These are phyloP conservation scores for Phytophthora rubi DNA, from an alignment of 352 stramenopile genomes.

Conservation along the genomic window DNA sequence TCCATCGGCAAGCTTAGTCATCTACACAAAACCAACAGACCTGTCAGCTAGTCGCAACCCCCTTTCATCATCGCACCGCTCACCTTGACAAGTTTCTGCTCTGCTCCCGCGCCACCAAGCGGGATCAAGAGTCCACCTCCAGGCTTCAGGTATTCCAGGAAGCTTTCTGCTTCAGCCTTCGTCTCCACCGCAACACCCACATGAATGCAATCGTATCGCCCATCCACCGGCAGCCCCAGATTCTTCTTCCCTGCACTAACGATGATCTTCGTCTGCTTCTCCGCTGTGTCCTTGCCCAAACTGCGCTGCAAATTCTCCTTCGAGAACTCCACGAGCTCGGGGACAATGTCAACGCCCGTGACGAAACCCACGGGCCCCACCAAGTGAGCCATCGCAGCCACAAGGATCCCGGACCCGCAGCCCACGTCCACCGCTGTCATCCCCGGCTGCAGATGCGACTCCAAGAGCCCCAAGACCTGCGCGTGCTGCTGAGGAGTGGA, in stretches of 20 bases:
- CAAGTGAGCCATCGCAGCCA: slow-evolving; percentile 79
- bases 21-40: slow-evolving; percentile 36
- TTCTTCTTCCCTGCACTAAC: slow-evolving; percentile 56
- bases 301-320: slow-evolving; percentile 62
- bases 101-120: slow-evolving; percentile 55
- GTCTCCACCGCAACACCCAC: slow-evolving; percentile 82
- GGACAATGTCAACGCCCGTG: slow-evolving; percentile 81
- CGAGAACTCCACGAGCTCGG: slow-evolving; percentile 73
- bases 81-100: slow-evolving; percentile 88
- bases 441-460: slow-evolving; percentile 68
- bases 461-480: slow-evolving; percentile 73
- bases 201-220: slow-evolving; percentile 79
- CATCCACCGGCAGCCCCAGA: slow-evolving; percentile 33
- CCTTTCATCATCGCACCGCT: neutral
- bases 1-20: slow-evolving; percentile 70
- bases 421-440: slow-evolving; percentile 75
- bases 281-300: slow-evolving; percentile 46
- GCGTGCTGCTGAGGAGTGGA: slow-evolving; percentile 89
- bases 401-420: slow-evolving; percentile 81
- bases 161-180: slow-evolving; percentile 74
- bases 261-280: slow-evolving; percentile 50
- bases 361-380: slow-evolving; percentile 62
- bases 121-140: slow-evolving; percentile 75
- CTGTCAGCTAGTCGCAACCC: slow-evolving; percentile 7
- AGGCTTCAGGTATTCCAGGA: slow-evolving; percentile 71